phyloP scores from a whole-genome alignment of 2,329 filamentous ascomycete genomes.

The Diplodia mutila region DNA sequence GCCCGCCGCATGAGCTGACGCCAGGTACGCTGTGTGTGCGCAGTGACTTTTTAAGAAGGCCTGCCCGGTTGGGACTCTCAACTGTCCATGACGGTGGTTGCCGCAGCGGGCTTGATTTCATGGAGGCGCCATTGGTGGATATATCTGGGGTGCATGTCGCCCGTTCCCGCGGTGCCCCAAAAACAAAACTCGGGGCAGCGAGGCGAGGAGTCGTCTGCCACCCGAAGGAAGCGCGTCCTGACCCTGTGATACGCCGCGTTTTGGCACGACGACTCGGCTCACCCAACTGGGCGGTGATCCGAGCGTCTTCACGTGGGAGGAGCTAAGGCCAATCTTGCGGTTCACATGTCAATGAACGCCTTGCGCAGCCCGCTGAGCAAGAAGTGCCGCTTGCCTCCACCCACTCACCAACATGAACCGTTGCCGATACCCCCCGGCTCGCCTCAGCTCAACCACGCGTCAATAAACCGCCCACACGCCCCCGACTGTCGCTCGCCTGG shows the following conservation, averaged over 20 bases:
- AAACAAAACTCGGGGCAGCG: neutral
- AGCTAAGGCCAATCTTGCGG: slow-evolving; percentile 1
- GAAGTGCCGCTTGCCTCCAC: slow-evolving; percentile 9
- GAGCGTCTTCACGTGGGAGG: slow-evolving; percentile 14
- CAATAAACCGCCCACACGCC: neutral
- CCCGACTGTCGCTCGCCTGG: neutral
- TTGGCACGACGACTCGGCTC: neutral
- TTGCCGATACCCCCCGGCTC: neutral
- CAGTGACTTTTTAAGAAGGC: neutral
- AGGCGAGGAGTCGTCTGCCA: neutral
- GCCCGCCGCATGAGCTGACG: neutral
- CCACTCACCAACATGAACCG: slow-evolving; percentile 18
- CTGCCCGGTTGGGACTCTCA: neutral
- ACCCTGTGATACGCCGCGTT: neutral
- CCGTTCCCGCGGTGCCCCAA: slow-evolving; percentile 11
- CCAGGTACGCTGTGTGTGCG: neutral
- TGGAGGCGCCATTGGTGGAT: neutral
- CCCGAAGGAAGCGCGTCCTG: slow-evolving; percentile 5
- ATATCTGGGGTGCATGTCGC: slow-evolving; percentile 14
- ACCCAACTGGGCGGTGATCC: neutral
- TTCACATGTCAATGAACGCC: slow-evolving; percentile 19
- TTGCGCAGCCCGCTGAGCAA: slow-evolving; percentile 3
- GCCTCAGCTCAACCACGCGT: neutral
- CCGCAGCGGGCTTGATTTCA: neutral
- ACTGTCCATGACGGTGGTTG: slow-evolving; percentile 9